These are phyloP conservation scores for Pistacia integerrima DNA, from an alignment of 345 rosid genomes.

Conservation along the genomic window DNA sequence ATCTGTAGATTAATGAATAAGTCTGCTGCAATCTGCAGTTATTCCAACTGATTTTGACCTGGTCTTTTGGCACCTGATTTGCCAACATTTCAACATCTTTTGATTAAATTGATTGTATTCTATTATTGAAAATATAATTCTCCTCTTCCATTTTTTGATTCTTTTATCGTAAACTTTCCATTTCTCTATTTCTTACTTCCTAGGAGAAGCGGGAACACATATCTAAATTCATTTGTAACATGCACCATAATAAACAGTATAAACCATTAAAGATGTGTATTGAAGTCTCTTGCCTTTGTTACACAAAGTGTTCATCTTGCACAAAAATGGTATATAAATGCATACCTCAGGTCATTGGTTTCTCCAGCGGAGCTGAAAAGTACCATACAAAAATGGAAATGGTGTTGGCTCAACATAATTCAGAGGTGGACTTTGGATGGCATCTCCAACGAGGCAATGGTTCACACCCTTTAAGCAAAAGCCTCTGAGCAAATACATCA, in stretches of 20 bases:
- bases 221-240: background rate
- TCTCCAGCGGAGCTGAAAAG: slow-evolving; percentile 52
- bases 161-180: background rate
- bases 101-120: background rate
- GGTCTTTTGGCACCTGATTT: too few species aligned
- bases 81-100: too few species aligned
- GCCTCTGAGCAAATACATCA: slow-evolving; percentile 49
- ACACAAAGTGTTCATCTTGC: background rate
- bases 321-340: background rate
- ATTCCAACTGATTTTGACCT: too few species aligned
- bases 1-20: too few species aligned
- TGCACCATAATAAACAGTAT: background rate
- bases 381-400: slow-evolving; percentile 42
- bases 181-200: background rate
- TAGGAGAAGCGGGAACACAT: background rate
- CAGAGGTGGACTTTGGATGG: slow-evolving; percentile 33
- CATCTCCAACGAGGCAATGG: slow-evolving; percentile 57
- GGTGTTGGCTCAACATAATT: slow-evolving; percentile 41
- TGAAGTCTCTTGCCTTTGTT: background rate
- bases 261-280: background rate
- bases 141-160: background rate
- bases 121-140: background rate
- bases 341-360: slow-evolving; percentile 36
- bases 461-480: slow-evolving; percentile 54
- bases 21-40: too few species aligned